Base-by-base conservation (phyloP, 163 green algal species). In the Scenedesmus sp. region DNA sequence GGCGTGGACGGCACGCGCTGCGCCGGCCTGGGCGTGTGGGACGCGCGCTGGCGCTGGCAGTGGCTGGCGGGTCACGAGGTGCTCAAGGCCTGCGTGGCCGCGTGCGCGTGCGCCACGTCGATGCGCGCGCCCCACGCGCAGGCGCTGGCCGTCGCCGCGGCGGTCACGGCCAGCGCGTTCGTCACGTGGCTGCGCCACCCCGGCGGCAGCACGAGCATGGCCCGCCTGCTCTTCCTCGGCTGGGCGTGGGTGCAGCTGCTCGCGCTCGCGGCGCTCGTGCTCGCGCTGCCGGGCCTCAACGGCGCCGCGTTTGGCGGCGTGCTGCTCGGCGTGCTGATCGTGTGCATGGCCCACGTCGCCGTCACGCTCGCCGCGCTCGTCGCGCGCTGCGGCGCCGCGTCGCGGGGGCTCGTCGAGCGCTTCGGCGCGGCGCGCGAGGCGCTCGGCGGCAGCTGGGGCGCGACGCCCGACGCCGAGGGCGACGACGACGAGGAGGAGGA, bases 171-270 rank as follows among this genome's bases (percentile, higher is more conserved):
- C 26, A 36, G 26, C 4, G 24, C 54, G 18, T 26, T 63, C 9
- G 26, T 63, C 26, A 63, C 20, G 0, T 63, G 54, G 54, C 18
- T 39, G 54, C 54, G 33, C 11, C 54, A 63, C 26, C 54, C 54
- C 11, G 54, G 54, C 24, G 33, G 54, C 4, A 63, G 54, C 54
- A 63, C 54, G 11, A 63, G 54, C 24, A 63, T 63, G 54, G 34
- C 33, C 24, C 34, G 54, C 26, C 54, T 63, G 54, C 5, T 63
- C 26, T 63, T 39, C 13, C 9, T 63, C 6, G 34, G 33, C 26
- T 63, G 34, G 26, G 33, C 26, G 26, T 4, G 33, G 54, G 33
- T 26, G 54, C 15, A 18, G 54, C 26, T 39, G 6, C 24, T 63
- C 7, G 54, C 54, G 24, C 54, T 63, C 26, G 26, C 34, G 54